Conservation (phyloP, 345 rosid genomes). For the Theobroma cacao region DNA sequence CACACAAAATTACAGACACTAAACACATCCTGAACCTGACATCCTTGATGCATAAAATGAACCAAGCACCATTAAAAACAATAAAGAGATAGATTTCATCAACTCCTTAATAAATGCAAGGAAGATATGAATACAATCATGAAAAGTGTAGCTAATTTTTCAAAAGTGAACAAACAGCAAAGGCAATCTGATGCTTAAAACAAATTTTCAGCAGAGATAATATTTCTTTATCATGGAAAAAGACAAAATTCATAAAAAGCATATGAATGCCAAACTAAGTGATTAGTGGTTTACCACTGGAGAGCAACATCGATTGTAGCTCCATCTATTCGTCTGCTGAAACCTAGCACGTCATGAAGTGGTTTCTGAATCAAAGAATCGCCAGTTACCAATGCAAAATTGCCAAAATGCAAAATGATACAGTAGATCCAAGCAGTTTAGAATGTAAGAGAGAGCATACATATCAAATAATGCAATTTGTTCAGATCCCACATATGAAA, state of each 20-base stretch:
- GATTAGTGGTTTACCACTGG: slow-evolving; percentile 65
- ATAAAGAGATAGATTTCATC: not conserved
- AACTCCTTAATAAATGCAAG: not conserved
- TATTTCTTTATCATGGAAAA: not conserved
- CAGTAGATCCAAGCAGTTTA: not conserved
- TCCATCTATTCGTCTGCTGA: slow-evolving; percentile 67
- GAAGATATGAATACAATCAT: not conserved
- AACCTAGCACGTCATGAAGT: slow-evolving; percentile 82
- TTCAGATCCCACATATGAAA: not conserved
- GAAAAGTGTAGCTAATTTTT: not conserved
- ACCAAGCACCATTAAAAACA: not conserved
- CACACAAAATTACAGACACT: not conserved
- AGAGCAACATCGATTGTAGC: slow-evolving; percentile 72
- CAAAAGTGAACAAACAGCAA: not conserved
- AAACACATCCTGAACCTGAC: not conserved
- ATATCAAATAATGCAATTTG: not conserved
- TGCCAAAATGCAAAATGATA: slow-evolving; percentile 5
- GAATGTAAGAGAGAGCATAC: not conserved
- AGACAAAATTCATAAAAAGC: not conserved
- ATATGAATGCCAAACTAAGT: not conserved
- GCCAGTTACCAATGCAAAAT: slow-evolving; percentile 23
- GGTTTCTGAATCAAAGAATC: slow-evolving; percentile 57
- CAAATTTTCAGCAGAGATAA: not conserved
- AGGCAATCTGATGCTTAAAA: not conserved
- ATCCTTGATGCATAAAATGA: not conserved